A percentile compares a stretch with the other conserved stretches of the same genome.
phyloP scores from a whole-genome alignment of 371 early-diverging fungal genomes.

The Choanephora cucurbitarum region DNA sequence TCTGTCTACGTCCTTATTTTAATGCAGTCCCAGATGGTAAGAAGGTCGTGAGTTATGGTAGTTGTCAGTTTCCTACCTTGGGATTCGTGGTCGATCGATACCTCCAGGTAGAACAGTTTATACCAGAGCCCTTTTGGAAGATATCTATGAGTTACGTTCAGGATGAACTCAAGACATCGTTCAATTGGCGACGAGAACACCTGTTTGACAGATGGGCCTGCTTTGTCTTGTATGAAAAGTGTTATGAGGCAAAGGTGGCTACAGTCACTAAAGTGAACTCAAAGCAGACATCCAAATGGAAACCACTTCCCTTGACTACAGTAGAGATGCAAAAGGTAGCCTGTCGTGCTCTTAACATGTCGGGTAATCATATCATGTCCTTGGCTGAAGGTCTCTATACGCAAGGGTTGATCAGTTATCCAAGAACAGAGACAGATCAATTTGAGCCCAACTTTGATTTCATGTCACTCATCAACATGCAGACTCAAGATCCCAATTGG shows the following conservation, averaged over 20 bases:
- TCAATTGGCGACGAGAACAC: slow-evolving; percentile 75
- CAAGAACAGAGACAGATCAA: slow-evolving; percentile 99
- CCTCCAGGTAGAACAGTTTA: slow-evolving; percentile 76
- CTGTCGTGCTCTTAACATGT: slow-evolving; percentile 69
- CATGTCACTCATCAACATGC: slow-evolving; percentile 65
- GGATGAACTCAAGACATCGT: slow-evolving; percentile 46
- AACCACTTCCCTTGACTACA: slow-evolving; percentile 94
- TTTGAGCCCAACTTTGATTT: slow-evolving; percentile 85
- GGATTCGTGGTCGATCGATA: slow-evolving; percentile 98
- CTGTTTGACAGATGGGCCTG: slow-evolving; percentile 80
- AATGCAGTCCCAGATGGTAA: neutral
- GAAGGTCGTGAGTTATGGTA: slow-evolving; percentile 90
- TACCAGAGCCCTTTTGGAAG: slow-evolving; percentile 92
- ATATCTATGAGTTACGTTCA: slow-evolving; percentile 66
- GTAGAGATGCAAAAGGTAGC: slow-evolving; percentile 94
- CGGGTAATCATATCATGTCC: slow-evolving; percentile 85
- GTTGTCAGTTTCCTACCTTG: slow-evolving; percentile 99
- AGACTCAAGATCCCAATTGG: slow-evolving; percentile 62
- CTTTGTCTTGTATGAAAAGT: slow-evolving; percentile 73
- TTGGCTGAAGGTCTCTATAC: slow-evolving; percentile 90
- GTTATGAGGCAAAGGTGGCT: slow-evolving; percentile 64
- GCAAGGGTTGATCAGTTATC: slow-evolving; percentile 96
- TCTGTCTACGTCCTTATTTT: slow-evolving; percentile 53
- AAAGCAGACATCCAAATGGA: slow-evolving; percentile 81
- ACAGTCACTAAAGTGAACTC: slow-evolving; percentile 60